Conservation (phyloP, 2,329 filamentous ascomycete species). For the Shiraia bambusicola region DNA sequence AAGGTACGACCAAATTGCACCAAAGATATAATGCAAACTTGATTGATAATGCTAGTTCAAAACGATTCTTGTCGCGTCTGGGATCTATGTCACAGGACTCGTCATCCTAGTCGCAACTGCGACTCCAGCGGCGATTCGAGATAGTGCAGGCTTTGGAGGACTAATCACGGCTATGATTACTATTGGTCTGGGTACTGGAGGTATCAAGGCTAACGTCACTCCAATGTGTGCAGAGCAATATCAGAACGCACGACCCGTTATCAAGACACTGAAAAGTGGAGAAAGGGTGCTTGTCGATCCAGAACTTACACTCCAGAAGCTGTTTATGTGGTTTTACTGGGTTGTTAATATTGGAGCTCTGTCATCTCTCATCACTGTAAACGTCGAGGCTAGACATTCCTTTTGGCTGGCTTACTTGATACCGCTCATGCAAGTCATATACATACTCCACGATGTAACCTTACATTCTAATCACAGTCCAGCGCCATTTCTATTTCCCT, state of each 20-base stretch:
- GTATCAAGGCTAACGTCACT: slow-evolving; percentile 14
- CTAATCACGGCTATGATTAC: slow-evolving; percentile 8
- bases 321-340: slow-evolving; percentile 14
- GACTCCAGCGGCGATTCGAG: slow-evolving; percentile 4
- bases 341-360: slow-evolving; percentile 8
- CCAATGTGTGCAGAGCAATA: slow-evolving; percentile 15
- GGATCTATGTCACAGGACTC: slow-evolving; percentile 11
- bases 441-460: too few relatives aligned
- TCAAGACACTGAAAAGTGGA: slow-evolving; percentile 5
- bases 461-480: too few relatives aligned
- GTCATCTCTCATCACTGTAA: slow-evolving; percentile 9
- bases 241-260: neutral
- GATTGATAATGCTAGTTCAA: slow-evolving; percentile 1
- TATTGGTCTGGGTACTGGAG: slow-evolving; percentile 13
- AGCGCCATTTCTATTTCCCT: slow-evolving; percentile 7
- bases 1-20: neutral
- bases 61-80: slow-evolving; percentile 3
- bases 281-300: slow-evolving; percentile 12
- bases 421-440: slow-evolving; percentile 4
- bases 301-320: slow-evolving; percentile 8
- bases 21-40: too few relatives aligned
- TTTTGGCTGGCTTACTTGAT: slow-evolving; percentile 13
- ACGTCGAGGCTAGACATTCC: slow-evolving; percentile 9
- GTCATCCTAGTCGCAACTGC: slow-evolving; percentile 10
- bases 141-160: slow-evolving; percentile 7